phyloP scores from a whole-genome alignment of 169 alveolate species.

The Cryptosporidium andersoni region DNA sequence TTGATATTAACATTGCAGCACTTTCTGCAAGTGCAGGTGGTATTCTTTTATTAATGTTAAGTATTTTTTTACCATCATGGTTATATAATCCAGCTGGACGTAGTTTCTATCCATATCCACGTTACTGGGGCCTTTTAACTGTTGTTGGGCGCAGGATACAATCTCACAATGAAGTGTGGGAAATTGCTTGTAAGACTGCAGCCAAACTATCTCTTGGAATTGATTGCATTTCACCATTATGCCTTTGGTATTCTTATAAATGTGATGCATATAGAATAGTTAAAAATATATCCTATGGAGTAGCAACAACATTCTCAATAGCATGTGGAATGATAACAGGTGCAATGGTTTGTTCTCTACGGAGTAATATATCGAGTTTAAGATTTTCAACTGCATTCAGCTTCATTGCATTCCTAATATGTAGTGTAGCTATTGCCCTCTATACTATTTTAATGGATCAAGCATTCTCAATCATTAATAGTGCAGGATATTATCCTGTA shows the following conservation, averaged over 20 bases:
- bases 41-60: conserved; percentile 49
- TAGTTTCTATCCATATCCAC: conserved; percentile 69
- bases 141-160: conserved; percentile 63
- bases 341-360: conserved; percentile 62
- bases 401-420: conserved; percentile 48
- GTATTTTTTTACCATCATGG: conserved; percentile 59
- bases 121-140: conserved; percentile 67
- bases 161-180: conserved; percentile 62
- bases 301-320: conserved; percentile 54
- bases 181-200: conserved; percentile 65
- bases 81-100: conserved; percentile 67
- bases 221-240: conserved; percentile 51
- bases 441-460: conserved; percentile 57
- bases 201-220: conserved; percentile 61
- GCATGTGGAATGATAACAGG: conserved; percentile 71
- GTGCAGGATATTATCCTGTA: conserved; percentile 68
- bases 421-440: conserved; percentile 17
- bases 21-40: conserved; percentile 69
- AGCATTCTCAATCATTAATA: conserved; percentile 50
- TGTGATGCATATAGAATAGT: conserved; percentile 69
- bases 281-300: conserved; percentile 54
- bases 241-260: conserved; percentile 65
- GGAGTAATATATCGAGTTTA: conserved; percentile 64
- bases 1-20: conserved; percentile 56
- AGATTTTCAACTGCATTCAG: conserved; percentile 67